phyloP scores from a whole-genome alignment of 371 early-diverging fungal genomes.

The Mucor ambiguus region DNA sequence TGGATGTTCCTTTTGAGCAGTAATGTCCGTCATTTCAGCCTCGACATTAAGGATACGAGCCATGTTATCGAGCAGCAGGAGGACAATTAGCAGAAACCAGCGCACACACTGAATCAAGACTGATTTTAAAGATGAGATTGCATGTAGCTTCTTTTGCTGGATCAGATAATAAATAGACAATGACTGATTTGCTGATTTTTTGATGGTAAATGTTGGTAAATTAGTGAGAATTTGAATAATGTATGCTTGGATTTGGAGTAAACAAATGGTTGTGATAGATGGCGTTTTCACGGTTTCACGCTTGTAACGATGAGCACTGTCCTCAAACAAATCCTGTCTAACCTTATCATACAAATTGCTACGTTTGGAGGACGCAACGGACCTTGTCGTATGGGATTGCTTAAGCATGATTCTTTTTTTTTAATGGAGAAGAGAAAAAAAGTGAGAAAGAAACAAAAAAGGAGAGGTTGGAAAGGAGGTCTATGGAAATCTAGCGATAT shows the following conservation, averaged over 20 bases:
- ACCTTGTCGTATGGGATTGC: constrained; percentile 7
- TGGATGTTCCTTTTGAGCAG: neutral
- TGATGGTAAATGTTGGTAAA: constrained; percentile 15
- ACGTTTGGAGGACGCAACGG: neutral
- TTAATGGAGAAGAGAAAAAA: neutral
- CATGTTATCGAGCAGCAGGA: constrained; percentile 35
- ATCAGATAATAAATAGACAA: neutral
- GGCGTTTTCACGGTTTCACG: constrained; percentile 14
- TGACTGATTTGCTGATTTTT: neutral
- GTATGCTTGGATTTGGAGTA: constrained; percentile 39
- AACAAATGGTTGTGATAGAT: constrained; percentile 37
- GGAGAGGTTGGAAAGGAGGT: constrained; percentile 3
- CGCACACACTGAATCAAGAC: constrained; percentile 21
- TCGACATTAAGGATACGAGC: constrained; percentile 36
- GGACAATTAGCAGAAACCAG: constrained; percentile 28
- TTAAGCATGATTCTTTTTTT: constrained; percentile 6
- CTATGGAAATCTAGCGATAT: neutral
- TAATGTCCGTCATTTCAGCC: constrained; percentile 28
- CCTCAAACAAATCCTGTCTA: constrained; percentile 17
- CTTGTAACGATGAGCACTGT: neutral
- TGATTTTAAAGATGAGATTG: constrained; percentile 8
- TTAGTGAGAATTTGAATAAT: constrained; percentile 32
- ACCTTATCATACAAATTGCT: constrained; percentile 21
- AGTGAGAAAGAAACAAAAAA: neutral
- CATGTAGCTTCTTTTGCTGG: constrained; percentile 1